Conservation (phyloP, 768 basidiomycete species). For the Sistotremastrum suecicum region DNA sequence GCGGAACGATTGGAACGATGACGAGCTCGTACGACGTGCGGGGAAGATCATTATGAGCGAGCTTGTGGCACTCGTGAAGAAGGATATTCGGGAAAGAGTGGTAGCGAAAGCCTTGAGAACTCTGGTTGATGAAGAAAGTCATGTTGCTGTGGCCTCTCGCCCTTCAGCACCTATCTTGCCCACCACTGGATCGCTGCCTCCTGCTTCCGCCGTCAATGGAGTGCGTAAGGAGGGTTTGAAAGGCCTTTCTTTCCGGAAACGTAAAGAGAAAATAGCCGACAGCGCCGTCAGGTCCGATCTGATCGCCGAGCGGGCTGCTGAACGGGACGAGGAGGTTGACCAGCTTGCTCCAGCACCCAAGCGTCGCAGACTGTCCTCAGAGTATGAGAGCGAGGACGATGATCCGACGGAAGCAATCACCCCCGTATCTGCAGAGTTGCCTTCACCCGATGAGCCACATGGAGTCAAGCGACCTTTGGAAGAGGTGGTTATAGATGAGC, state of each 20-base stretch:
- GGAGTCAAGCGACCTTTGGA: not conserved
- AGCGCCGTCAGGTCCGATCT: slow-evolving; percentile 13
- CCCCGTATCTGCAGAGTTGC: too few species aligned
- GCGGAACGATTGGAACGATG: slow-evolving; percentile 32
- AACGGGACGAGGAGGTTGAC: slow-evolving; percentile 19
- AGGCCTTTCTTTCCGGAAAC: slow-evolving; percentile 31
- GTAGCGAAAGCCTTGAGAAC: slow-evolving; percentile 38
- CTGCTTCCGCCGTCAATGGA: not conserved
- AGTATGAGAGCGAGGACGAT: too few species aligned
- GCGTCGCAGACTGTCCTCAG: not conserved
- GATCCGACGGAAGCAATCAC: too few species aligned
- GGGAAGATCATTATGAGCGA: slow-evolving; percentile 43
- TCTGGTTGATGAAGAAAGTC: slow-evolving; percentile 36
- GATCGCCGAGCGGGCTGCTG: slow-evolving; percentile 20
- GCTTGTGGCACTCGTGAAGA: slow-evolving; percentile 39
- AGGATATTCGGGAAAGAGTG: slow-evolving; percentile 50
- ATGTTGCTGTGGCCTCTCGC: not conserved
- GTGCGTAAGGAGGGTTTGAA: slow-evolving; percentile 23
- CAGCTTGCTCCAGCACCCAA: slow-evolving; percentile 12
- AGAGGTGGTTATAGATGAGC: not conserved
- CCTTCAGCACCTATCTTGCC: not conserved
- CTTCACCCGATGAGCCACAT: too few species aligned
- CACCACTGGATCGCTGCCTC: not conserved
- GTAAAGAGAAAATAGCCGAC: slow-evolving; percentile 40
- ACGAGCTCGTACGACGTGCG: slow-evolving; percentile 40